phyloP scores from a whole-genome alignment of 2,329 filamentous ascomycete genomes.

The Scedosporium boydii region DNA sequence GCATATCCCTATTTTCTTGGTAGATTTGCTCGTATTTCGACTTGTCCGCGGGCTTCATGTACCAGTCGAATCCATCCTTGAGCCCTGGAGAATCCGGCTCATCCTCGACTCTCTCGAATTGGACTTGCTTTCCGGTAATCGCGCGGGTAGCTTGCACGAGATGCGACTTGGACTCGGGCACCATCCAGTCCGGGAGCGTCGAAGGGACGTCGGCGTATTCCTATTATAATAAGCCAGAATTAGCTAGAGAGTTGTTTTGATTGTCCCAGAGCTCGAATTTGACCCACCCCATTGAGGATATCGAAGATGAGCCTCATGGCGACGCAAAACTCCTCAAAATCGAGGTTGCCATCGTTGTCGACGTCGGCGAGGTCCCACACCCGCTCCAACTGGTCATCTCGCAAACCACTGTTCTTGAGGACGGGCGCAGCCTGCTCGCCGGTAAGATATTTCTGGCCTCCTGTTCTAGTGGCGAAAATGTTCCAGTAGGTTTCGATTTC shows the following conservation, averaged over 20 bases:
- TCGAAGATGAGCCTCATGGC: slow-evolving; percentile 98
- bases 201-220: slow-evolving; percentile 85
- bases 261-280: background rate
- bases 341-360: slow-evolving; percentile 91
- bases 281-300: slow-evolving; percentile 73
- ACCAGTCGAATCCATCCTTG: slow-evolving; percentile 98
- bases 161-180: slow-evolving; percentile 90
- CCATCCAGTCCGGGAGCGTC: slow-evolving; percentile 85
- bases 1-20: slow-evolving; percentile 77
- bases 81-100: slow-evolving; percentile 75
- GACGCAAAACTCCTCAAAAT: slow-evolving; percentile 99
- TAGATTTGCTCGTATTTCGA: slow-evolving; percentile 97
- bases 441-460: slow-evolving; percentile 49
- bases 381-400: slow-evolving; percentile 75
- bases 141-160: slow-evolving; percentile 76
- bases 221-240: slow-evolving; percentile 30
- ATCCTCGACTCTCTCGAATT: slow-evolving; percentile 78
- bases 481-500: slow-evolving; percentile 60
- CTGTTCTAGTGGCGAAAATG: slow-evolving; percentile 50
- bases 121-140: slow-evolving; percentile 66
- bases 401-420: slow-evolving; percentile 53
- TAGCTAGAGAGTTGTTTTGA: background rate
- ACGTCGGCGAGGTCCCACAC: slow-evolving; percentile 98
- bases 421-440: slow-evolving; percentile 54
- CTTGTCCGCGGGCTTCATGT: slow-evolving; percentile 90